phyloP scores from a whole-genome alignment of 2,329 filamentous ascomycete genomes.

The Paecilomyces variotii region DNA sequence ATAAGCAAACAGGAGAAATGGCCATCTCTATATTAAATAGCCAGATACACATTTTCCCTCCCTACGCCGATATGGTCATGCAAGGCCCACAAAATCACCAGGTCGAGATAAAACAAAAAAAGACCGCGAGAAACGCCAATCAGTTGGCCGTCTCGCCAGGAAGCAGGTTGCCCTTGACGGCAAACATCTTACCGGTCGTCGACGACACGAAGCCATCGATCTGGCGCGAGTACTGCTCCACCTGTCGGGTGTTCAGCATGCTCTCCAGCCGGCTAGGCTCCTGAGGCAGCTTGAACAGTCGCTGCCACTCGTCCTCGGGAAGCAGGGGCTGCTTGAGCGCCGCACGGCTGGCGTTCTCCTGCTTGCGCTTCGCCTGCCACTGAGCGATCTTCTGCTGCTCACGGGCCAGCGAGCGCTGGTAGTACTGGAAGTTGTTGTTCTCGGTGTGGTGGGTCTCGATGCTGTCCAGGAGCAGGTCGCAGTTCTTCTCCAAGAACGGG shows the following conservation, averaged over 20 bases:
- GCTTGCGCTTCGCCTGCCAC: conserved; percentile 95
- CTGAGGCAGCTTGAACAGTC: conserved; percentile 93
- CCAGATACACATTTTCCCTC: conserved; percentile 33
- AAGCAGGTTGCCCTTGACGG: conserved; percentile 65
- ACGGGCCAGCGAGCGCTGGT: conserved; percentile 84
- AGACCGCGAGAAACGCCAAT: conserved; percentile 9
- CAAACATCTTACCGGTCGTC: conserved; percentile 96
- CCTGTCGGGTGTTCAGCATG: conserved; percentile 90
- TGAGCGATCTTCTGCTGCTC: conserved; percentile 95
- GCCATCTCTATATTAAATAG: conserved; percentile 26
- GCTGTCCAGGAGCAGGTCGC: conserved; percentile 88
- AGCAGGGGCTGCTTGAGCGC: conserved; percentile 82
- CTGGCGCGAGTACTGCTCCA: conserved; percentile 96
- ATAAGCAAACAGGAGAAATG: conserved; percentile 22
- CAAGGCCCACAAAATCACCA: conserved; percentile 24
- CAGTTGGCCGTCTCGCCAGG: conserved; percentile 45
- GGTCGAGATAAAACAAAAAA: conserved; percentile 14
- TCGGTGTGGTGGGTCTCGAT: conserved; percentile 98
- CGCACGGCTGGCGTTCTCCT: conserved; percentile 78
- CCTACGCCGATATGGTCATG: conserved; percentile 38
- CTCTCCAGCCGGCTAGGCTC: conserved; percentile 90
- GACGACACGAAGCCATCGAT: conserved; percentile 91
- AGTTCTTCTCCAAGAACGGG: conserved; percentile 96
- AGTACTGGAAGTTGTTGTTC: conserved; percentile 98
- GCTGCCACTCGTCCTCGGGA: conserved; percentile 96